A percentile compares a stretch with the other conserved stretches of the same genome.
Evolutionary conservation across 1,139 yeast species (phyloP).

Genomic region (Blastobotrys elegans): DNA sequence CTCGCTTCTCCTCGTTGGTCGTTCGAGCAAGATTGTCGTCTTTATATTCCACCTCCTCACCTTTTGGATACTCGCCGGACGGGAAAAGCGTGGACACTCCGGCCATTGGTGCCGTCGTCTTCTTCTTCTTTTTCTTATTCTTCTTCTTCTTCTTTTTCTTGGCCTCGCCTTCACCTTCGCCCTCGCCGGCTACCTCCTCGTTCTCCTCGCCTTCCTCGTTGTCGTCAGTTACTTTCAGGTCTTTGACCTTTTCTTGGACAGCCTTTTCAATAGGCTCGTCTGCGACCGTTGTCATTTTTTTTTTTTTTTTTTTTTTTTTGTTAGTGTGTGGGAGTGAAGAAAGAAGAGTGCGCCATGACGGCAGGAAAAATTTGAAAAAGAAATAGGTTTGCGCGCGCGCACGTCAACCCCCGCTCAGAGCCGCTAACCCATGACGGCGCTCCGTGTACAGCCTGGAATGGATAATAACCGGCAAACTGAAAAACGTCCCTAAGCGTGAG

Average conservation of each 20-base stretch:
- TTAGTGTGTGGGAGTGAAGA: neutral
- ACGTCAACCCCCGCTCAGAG: neutral
- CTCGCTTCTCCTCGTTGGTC: constrained; percentile 82
- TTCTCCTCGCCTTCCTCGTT: constrained; percentile 21
- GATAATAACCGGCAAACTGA: neutral
- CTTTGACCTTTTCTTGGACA: constrained; percentile 14
- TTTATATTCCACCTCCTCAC: constrained; percentile 48
- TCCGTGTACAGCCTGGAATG: no score
- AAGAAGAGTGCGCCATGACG: neutral
- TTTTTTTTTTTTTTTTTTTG: neutral
- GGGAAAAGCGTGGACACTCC: constrained; percentile 60
- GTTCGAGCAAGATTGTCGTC: constrained; percentile 73
- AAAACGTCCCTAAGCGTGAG: no score
- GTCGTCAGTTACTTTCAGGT: constrained; percentile 6
- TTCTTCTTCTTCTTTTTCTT: constrained; percentile 45
- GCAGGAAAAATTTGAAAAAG: no score
- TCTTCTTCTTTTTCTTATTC: constrained; percentile 42
- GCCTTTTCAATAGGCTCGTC: constrained; percentile 6
- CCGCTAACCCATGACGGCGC: no score
- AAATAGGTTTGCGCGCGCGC: neutral
- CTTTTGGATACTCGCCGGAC: constrained; percentile 76
- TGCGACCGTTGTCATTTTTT: constrained; percentile 9
- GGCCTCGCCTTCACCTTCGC: constrained; percentile 18
- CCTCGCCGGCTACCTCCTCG: constrained; percentile 17
- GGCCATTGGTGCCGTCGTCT: constrained; percentile 44